Evolutionary conservation across 805 yeast genomes (phyloP).

Genomic region (Kodamaea laetipori): DNA sequence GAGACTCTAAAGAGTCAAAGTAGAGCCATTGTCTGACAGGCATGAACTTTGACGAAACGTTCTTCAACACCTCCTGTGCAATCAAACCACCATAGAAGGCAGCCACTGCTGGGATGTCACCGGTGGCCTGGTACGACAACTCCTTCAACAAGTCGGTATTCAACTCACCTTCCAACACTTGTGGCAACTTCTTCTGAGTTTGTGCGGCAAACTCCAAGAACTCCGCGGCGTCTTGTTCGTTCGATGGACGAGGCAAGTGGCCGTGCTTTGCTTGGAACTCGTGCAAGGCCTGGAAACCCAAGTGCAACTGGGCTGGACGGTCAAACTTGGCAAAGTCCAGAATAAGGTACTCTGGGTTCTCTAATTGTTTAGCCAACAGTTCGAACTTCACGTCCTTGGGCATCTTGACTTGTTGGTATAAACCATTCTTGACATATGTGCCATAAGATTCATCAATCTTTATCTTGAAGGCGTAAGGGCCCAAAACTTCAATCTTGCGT

Average conservation of each 20-base stretch:
- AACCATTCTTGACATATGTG: conserved; percentile 77
- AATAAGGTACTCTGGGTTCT: conserved; percentile 73
- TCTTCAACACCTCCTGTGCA: conserved; percentile 96
- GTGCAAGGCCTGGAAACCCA: conserved; percentile 89
- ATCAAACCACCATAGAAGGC: conserved; percentile 93
- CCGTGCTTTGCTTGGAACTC: conserved; percentile 69
- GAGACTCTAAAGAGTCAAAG: conserved; percentile 90
- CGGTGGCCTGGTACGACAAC: conserved; percentile 81
- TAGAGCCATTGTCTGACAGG: conserved; percentile 91
- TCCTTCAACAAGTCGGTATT: conserved; percentile 67
- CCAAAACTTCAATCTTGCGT: conserved; percentile 78
- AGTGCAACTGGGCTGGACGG: conserved; percentile 85
- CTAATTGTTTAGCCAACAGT: conserved; percentile 62
- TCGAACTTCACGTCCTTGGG: conserved; percentile 68
- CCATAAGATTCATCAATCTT: conserved; percentile 59
- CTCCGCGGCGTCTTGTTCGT: conserved; percentile 73
- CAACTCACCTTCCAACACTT: conserved; percentile 56
- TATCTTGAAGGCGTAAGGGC: conserved; percentile 91
- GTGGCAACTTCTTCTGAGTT: conserved; percentile 57
- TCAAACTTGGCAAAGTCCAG: conserved; percentile 95
- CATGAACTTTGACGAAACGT: conserved; percentile 92
- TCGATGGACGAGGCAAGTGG: conserved; percentile 72
- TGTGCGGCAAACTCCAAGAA: conserved; percentile 59
- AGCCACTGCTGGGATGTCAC: conserved; percentile 86
- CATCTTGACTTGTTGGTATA: conserved; percentile 88